Percentiles rank a stretch among this genome's conserved stretches.
These are phyloP conservation scores for Phyllosticta citrichinensis DNA, from an alignment of 2,329 filamentous ascomycete genomes.

Conservation along the genomic window DNA sequence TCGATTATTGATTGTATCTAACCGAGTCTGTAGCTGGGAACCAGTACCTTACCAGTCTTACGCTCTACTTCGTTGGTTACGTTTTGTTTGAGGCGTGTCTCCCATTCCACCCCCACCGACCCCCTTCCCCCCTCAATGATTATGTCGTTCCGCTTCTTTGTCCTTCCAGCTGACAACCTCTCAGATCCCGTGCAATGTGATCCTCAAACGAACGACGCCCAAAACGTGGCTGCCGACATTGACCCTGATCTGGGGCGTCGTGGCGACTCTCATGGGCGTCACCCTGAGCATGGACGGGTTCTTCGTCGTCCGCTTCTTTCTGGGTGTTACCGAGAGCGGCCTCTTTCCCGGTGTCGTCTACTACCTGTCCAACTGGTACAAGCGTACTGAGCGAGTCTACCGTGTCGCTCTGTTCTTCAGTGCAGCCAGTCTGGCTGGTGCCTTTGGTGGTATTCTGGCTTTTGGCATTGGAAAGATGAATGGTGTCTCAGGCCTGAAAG, in stretches of 20 bases:
- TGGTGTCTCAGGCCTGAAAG: constrained; percentile 36
- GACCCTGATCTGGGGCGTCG: constrained; percentile 40
- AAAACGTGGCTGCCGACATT: constrained; percentile 35
- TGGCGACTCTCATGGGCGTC: constrained; percentile 42
- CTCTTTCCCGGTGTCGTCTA: constrained; percentile 37
- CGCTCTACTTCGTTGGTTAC: constrained; percentile 52
- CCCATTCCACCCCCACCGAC: neutral
- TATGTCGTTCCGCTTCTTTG: neutral
- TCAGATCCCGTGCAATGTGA: constrained; percentile 51
- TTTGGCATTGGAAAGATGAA: constrained; percentile 52
- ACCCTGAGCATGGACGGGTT: constrained; percentile 38
- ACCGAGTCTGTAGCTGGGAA: constrained; percentile 17
- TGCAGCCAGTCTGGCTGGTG: constrained; percentile 47
- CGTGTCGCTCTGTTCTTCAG: constrained; percentile 52
- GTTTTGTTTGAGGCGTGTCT: constrained; percentile 33
- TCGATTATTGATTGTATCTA: constrained; percentile 22
- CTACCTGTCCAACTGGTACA: constrained; percentile 55
- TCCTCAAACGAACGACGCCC: constrained; percentile 51
- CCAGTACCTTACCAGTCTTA: constrained; percentile 55
- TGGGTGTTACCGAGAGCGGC: constrained; percentile 27
- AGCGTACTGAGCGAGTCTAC: constrained; percentile 47
- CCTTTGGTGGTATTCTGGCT: constrained; percentile 52
- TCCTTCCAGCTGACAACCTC: neutral
- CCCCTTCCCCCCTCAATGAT: neutral
- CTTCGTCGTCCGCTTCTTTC: constrained; percentile 37